A percentile compares a stretch with the other conserved stretches of the same genome.
Evolutionary conservation across 2,329 filamentous ascomycete genomes (phyloP).

Genomic region (Pleomassaria siparia): DNA sequence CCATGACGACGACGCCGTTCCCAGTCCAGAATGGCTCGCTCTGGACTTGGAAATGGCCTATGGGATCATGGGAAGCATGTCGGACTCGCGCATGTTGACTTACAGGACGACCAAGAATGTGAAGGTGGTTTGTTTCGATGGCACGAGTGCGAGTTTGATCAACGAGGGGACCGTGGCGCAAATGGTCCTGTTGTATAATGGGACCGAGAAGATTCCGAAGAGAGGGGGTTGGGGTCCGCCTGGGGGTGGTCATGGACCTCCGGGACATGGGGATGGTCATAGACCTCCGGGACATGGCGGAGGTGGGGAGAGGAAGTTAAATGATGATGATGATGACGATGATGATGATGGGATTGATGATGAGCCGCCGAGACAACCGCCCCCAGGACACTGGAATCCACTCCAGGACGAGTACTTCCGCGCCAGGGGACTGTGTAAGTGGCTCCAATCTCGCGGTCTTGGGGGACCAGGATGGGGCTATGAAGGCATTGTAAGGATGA

Average conservation of each 20-base stretch:
- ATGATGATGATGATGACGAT: too few species aligned
- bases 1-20: slow-evolving; percentile 43
- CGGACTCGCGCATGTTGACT: slow-evolving; percentile 50
- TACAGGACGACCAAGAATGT: slow-evolving; percentile 51
- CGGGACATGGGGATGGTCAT: too few species aligned
- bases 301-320: neutral
- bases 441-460: slow-evolving; percentile 45
- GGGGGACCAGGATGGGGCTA: slow-evolving; percentile 52
- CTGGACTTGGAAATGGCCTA: slow-evolving; percentile 59
- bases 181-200: slow-evolving; percentile 54
- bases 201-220: slow-evolving; percentile 42
- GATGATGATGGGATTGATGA: too few species aligned
- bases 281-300: slow-evolving; percentile 5
- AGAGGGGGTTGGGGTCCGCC: slow-evolving; percentile 9
- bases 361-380: neutral
- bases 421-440: slow-evolving; percentile 51
- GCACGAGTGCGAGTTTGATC: slow-evolving; percentile 53
- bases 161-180: slow-evolving; percentile 52
- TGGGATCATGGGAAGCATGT: slow-evolving; percentile 52
- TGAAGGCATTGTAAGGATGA: slow-evolving; percentile 56
- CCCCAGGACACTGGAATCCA: slow-evolving; percentile 30
- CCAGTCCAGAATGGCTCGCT: slow-evolving; percentile 56
- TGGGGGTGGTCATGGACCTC: neutral
- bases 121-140: slow-evolving; percentile 54
- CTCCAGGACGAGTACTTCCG: slow-evolving; percentile 52